Base-by-base conservation (phyloP, 1,139 yeast species). In the Hyphopichia burtonii region DNA sequence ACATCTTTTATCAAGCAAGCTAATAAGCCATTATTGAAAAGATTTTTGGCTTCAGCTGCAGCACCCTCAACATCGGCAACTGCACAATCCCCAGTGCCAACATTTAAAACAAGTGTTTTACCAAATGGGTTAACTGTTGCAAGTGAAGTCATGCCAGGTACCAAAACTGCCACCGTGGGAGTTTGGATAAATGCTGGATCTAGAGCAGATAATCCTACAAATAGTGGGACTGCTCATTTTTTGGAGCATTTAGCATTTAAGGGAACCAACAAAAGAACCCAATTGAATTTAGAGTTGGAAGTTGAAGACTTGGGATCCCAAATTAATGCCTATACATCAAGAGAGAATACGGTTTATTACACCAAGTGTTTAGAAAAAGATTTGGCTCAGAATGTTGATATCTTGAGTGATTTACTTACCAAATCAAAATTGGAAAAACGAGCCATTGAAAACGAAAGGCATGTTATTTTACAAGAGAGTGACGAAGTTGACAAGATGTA, bases 111-210 rank as follows among this genome's bases (percentile, higher is more conserved):
- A 8, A 47, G 66, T 2, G 50, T 52, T 1, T 52, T 65, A 22
- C 43, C 58, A 11, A 93, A 94, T 61, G 99, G 99, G 1, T 66
- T 93, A 41, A 93, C 98, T 0, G 96, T 91, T 38, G 99, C 98
- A 41, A 80, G 95, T 41, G 98, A 93, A 61, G 61, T 76, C 36
- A 82, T 87, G 64, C 98, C 99, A 10, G 85, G 88, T 46, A 85
- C 96, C 5, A 78, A 84, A 53, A 90, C 98, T 34, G 98, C 99
- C 49, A 93, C 99, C 2, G 97, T 94, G 11, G 99, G 98, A 2
- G 93, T 93, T 38, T 86, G 91, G 90, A 91, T 93, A 50, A 96
- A 94, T 64, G 97, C 99, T 37, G 99, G 99, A 1, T 91, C 98
- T 2, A 78, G 99, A 48, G 98, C 98, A 2, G 99, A 93, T 66